These are phyloP conservation scores for Meredithiella fracta DNA, from an alignment of 2,329 filamentous ascomycete species.

Conservation along the genomic window DNA sequence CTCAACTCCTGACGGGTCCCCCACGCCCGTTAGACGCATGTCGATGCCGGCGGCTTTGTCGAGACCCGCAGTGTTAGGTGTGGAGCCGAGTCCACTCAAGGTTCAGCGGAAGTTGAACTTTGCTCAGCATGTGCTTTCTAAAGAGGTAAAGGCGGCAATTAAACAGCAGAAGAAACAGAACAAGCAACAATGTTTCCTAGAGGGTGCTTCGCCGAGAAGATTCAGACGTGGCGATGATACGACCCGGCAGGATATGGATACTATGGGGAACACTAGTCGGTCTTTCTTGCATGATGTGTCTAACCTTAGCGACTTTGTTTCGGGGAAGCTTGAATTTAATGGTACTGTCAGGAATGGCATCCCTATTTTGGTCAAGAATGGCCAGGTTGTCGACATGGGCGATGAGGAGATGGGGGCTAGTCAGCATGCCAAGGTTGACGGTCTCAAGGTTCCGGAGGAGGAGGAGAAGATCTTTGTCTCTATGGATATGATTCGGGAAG, in stretches of 20 bases:
- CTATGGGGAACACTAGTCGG: constrained; percentile 24
- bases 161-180: constrained; percentile 12
- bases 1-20: constrained; percentile 16
- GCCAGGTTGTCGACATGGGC: constrained; percentile 31
- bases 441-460: constrained; percentile 33
- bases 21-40: constrained; percentile 11
- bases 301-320: constrained; percentile 40
- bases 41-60: constrained; percentile 13
- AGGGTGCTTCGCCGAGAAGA: constrained; percentile 14
- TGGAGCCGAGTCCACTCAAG: constrained; percentile 8
- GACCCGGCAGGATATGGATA: constrained; percentile 14
- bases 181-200: background rate
- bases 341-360: constrained; percentile 36
- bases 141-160: constrained; percentile 12
- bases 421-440: constrained; percentile 33
- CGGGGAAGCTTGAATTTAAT: constrained; percentile 35
- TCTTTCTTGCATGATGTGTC: constrained; percentile 40
- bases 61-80: constrained; percentile 5
- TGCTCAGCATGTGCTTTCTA: constrained; percentile 13
- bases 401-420: constrained; percentile 21
- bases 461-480: constrained; percentile 44
- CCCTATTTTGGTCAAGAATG: constrained; percentile 39
- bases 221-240: background rate
- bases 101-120: constrained; percentile 14
- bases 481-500: constrained; percentile 44